These are phyloP conservation scores for Dissophora globulifera DNA, from an alignment of 192 early-diverging fungal genomes.

Conservation along the genomic window DNA sequence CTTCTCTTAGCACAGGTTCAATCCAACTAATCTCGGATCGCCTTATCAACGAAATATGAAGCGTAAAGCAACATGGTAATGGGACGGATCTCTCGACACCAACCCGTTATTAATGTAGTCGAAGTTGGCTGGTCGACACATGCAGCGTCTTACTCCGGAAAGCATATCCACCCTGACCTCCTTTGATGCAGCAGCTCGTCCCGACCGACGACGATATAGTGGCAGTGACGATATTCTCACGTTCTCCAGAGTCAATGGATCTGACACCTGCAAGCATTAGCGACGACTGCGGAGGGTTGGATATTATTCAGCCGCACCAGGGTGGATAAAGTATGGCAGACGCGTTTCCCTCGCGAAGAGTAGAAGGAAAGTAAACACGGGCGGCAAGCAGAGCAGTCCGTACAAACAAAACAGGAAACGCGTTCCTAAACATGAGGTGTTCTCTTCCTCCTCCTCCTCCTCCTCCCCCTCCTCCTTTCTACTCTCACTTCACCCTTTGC, in stretches of 20 bases:
- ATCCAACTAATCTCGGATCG: background rate
- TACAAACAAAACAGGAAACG: no score
- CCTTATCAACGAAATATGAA: slow-evolving; percentile 5
- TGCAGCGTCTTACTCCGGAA: no score
- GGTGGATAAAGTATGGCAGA: no score
- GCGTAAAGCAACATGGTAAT: slow-evolving; percentile 4
- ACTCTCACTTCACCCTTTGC: slow-evolving; percentile 20
- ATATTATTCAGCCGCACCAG: no score
- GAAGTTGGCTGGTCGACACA: background rate
- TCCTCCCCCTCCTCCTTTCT: slow-evolving; percentile 1
- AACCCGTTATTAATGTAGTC: background rate
- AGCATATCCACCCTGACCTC: no score
- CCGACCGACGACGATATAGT: no score
- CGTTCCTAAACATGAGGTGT: no score
- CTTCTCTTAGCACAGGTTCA: background rate
- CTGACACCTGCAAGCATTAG: background rate
- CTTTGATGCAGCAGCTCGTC: background rate
- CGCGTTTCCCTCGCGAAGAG: no score
- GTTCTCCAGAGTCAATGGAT: background rate
- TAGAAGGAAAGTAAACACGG: no score
- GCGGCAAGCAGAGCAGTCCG: no score
- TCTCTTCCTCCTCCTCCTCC: slow-evolving; percentile 1
- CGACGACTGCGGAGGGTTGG: no score
- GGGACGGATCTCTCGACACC: background rate
- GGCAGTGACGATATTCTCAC: no score